Percentiles rank a stretch among this genome's conserved stretches.
These are phyloP conservation scores for Cronartium ribicola DNA, from an alignment of 1,284 basidiomycete species.

Conservation along the genomic window DNA sequence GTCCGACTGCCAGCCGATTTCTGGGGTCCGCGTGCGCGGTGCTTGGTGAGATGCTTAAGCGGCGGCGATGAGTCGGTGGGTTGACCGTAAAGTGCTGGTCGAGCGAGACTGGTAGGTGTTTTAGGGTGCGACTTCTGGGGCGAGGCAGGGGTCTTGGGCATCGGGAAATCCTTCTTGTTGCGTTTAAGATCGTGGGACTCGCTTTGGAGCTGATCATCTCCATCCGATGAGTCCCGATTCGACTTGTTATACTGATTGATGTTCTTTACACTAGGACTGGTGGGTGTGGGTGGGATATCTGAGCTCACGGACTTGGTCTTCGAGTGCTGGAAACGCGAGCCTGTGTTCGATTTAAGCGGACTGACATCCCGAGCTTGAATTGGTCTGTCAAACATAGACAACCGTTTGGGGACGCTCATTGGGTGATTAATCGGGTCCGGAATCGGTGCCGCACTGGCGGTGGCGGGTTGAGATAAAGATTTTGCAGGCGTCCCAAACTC, in stretches of 20 bases:
- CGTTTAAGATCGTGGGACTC: conserved; percentile 11
- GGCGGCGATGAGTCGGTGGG: conserved; percentile 11
- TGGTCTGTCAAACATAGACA: background rate
- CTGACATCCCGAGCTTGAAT: background rate
- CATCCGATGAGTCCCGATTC: conserved; percentile 7
- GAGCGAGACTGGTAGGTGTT: background rate
- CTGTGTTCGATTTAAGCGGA: background rate
- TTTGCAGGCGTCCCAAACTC: conserved; percentile 26
- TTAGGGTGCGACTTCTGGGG: background rate
- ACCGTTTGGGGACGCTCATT: background rate
- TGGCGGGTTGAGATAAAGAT: background rate
- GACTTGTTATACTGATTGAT: conserved; percentile 29
- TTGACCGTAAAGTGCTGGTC: background rate
- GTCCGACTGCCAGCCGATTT: conserved; percentile 9
- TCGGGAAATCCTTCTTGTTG: conserved; percentile 25
- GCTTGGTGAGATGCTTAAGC: conserved; percentile 17
- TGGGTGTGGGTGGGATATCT: conserved; percentile 2
- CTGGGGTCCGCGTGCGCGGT: conserved; percentile 10
- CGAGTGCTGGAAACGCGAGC: background rate
- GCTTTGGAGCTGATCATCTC: conserved; percentile 12
- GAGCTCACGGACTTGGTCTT: background rate
- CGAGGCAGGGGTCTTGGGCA: background rate
- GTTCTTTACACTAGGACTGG: conserved; percentile 8
- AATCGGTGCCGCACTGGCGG: background rate
- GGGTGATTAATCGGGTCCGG: background rate